A percentile compares a stretch with the other conserved stretches of the same genome.
phyloP scores from a whole-genome alignment of 2,329 filamentous ascomycete species.

The Claviceps digitariae region DNA sequence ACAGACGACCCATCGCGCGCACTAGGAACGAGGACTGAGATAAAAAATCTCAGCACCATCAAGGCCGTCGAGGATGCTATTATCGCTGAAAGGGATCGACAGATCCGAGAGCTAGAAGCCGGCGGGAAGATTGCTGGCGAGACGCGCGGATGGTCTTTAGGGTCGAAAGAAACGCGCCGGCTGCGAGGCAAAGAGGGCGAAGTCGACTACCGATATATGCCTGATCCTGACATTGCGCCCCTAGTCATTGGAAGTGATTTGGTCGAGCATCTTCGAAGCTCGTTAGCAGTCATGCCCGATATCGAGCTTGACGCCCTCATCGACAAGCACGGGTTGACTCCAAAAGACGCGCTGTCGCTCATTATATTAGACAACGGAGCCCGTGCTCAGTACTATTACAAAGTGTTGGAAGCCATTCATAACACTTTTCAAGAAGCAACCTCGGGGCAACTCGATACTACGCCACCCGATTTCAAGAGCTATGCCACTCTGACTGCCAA shows the following conservation, averaged over 20 bases:
- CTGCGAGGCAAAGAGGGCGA: slow-evolving; percentile 90
- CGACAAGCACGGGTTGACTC: slow-evolving; percentile 50
- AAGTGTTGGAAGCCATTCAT: slow-evolving; percentile 40
- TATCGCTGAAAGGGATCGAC: slow-evolving; percentile 76
- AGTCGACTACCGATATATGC: slow-evolving; percentile 97
- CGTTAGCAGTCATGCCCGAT: slow-evolving; percentile 61
- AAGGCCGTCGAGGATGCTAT: slow-evolving; percentile 93
- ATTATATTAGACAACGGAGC: slow-evolving; percentile 65
- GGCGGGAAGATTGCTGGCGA: slow-evolving; percentile 70
- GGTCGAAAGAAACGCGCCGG: slow-evolving; percentile 65
- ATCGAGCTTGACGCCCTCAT: slow-evolving; percentile 50
- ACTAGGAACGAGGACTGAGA: slow-evolving; percentile 82
- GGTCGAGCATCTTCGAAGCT: slow-evolving; percentile 46
- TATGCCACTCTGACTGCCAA: slow-evolving; percentile 40
- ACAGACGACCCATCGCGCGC: slow-evolving; percentile 26
- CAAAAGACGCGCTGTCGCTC: slow-evolving; percentile 74
- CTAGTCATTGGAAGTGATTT: slow-evolving; percentile 62
- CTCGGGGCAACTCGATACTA: neutral
- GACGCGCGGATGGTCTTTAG: slow-evolving; percentile 85
- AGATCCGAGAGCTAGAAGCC: slow-evolving; percentile 65
- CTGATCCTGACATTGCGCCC: slow-evolving; percentile 79
- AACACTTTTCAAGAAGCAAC: slow-evolving; percentile 13
- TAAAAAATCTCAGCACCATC: slow-evolving; percentile 93
- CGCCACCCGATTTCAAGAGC: slow-evolving; percentile 16
- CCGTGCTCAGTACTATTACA: slow-evolving; percentile 69